These are phyloP conservation scores for Cylindrotheca fusiformis DNA, from an alignment of 108 stramenopile genomes.

Conservation along the genomic window DNA sequence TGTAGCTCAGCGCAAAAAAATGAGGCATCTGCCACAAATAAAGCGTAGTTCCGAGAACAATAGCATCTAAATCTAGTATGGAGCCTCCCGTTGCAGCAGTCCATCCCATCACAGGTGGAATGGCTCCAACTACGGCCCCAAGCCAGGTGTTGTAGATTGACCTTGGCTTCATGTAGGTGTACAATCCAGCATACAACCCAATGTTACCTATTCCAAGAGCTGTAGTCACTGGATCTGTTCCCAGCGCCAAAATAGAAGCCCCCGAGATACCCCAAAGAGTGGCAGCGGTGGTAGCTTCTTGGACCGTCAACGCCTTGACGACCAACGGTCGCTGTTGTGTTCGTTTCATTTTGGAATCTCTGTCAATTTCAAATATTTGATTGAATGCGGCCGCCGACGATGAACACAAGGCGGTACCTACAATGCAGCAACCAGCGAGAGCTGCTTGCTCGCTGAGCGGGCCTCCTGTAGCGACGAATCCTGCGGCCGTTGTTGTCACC, in stretches of 20 bases:
- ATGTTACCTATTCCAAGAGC: constrained; percentile 91
- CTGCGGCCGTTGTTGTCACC: constrained; percentile 87
- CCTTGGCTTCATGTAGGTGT: constrained; percentile 94
- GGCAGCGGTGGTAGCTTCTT: constrained; percentile 72
- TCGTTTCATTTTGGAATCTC: constrained; percentile 89
- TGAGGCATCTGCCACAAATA: constrained; percentile 99
- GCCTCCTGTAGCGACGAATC: constrained; percentile 90
- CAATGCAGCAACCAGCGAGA: constrained; percentile 59
- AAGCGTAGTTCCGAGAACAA: constrained; percentile 82
- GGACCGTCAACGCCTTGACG: constrained; percentile 51
- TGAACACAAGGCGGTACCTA: constrained; percentile 91
- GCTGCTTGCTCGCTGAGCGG: constrained; percentile 58
- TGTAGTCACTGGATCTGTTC: constrained; percentile 92
- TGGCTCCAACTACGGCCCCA: constrained; percentile 96
- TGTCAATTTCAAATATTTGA: constrained; percentile 84
- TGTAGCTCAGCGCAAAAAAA: constrained; percentile 96
- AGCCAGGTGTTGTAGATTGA: constrained; percentile 97
- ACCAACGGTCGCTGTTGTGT: constrained; percentile 91
- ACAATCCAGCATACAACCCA: constrained; percentile 92
- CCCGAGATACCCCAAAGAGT: constrained; percentile 68
- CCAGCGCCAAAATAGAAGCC: constrained; percentile 64
- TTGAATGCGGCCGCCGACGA: constrained; percentile 93
- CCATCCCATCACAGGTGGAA: constrained; percentile 99
- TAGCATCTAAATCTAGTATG: constrained; percentile 67
- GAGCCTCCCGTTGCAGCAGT: constrained; percentile 84